Base-by-base conservation (phyloP, 495 filamentous ascomycete genomes). In the Podospora sp. region DNA sequence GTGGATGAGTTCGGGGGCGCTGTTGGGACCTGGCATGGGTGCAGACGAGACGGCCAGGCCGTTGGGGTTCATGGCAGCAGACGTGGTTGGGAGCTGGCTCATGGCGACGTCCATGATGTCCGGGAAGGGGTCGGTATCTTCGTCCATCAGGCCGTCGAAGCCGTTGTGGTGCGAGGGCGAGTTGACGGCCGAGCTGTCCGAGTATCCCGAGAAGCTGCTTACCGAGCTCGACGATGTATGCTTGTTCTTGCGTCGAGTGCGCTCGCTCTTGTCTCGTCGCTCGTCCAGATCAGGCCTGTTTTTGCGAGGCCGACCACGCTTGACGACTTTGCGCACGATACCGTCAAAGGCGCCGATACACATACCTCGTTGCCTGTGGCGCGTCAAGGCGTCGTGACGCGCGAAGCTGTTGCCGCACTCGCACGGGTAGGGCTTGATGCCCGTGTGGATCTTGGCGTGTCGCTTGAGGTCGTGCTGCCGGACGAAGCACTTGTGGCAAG, bases 401-500 rank as follows among this genome's bases (percentile, higher is more conserved):
- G 93, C 93, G 74, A 98, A 98, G 60, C 88, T 90, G 72, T 91
- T 93, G 55, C 94, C 92, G 76, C 95, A 99, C 59, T 89, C 84
- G 76, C 95, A 99, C 27, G 89, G 89, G 70, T 97, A 95, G 2
- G 95, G 92, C 79, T 97, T 96, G 73, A 94, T 88, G 46, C 92
- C 92, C 21, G 89, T 93, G 78, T 99, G 95, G 63, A 97, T 98
- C 80, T 97, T 97, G 70, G 93, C 88, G 74, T 99, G 95, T 22
- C 95, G 89, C 78, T 98, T 99, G 65, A 98, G 87, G 74, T 99
- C 95, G 75, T 99, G 96, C 68, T 95, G 93, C 26, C 95, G 89
- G 66, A 98, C 96, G 72, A 99, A 99, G 76, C 92, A 92, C 77
- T 97, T 97, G 25, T 88, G 83, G 79, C 95, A 99, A 24, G 89